Evolutionary conservation across 2,329 filamentous ascomycete species (phyloP).

Genomic region (Apiospora kogelbergensis): DNA sequence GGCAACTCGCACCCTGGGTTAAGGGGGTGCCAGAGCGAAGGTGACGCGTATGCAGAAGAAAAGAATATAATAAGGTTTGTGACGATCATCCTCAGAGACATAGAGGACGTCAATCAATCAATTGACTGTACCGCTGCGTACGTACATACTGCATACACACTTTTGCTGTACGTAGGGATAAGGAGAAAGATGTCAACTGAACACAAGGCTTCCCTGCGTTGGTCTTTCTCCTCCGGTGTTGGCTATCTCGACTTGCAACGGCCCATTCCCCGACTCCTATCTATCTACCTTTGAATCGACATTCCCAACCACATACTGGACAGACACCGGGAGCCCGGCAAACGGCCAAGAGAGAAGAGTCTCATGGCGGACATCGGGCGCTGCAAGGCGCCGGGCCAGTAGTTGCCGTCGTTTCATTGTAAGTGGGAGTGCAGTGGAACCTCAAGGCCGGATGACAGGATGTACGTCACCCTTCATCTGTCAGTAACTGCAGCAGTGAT

Average conservation of each 20-base stretch:
- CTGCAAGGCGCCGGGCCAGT: background rate
- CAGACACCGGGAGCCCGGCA: background rate
- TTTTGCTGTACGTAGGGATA: background rate
- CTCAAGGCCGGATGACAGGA: background rate
- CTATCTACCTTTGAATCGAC: too few relatives aligned
- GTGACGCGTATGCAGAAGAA: background rate
- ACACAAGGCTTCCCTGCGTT: too few relatives aligned
- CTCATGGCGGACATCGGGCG: background rate
- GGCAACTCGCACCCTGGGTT: background rate
- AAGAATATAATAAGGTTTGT: background rate
- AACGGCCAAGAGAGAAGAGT: background rate
- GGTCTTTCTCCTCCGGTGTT: background rate
- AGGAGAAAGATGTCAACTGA: background rate
- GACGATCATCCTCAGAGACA: background rate
- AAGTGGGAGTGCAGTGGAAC: background rate
- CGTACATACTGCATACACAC: background rate
- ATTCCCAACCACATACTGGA: too few relatives aligned
- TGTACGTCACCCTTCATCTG: background rate
- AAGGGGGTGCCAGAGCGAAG: background rate
- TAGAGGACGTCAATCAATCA: background rate
- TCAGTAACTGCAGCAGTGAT: background rate
- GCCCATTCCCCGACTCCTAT: background rate
- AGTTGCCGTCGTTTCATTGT: background rate
- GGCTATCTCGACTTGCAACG: background rate
- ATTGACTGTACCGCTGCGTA: background rate